phyloP scores from a whole-genome alignment of 31 red algal genomes.

The Asparagopsis taxiformis region DNA sequence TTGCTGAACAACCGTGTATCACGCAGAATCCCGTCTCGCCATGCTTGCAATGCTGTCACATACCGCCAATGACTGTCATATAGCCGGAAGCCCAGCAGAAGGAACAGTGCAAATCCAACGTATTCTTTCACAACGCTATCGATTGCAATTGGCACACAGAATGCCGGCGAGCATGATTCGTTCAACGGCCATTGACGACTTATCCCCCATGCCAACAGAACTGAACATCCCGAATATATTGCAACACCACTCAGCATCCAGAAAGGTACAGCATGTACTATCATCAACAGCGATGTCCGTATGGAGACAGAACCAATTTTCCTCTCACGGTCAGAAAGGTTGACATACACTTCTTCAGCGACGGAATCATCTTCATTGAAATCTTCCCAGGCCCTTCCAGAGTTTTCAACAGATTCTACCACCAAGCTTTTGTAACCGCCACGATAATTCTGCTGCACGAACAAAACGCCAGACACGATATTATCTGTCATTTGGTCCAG shows the following conservation, averaged over 20 bases:
- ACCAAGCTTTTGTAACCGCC: too few relatives aligned
- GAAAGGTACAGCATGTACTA: too few relatives aligned
- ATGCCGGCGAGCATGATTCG: too few relatives aligned
- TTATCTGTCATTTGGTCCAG: too few relatives aligned
- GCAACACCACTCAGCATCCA: too few relatives aligned
- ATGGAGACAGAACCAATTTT: too few relatives aligned
- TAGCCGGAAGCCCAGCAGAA: too few relatives aligned
- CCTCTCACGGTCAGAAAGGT: too few relatives aligned
- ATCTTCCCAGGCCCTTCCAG: not conserved
- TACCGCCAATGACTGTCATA: too few relatives aligned
- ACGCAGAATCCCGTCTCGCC: too few relatives aligned
- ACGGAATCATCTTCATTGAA: not conserved
- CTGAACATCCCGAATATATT: not conserved
- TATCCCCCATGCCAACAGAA: not conserved
- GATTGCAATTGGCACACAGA: too few relatives aligned
- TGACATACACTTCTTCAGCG: not conserved
- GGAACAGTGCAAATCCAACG: slow-evolving; percentile 20
- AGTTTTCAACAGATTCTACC: not conserved
- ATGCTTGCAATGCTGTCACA: slow-evolving; percentile 1
- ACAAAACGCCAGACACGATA: not conserved
- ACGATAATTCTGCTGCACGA: not conserved
- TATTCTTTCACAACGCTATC: slow-evolving; percentile 9
- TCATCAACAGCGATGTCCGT: too few relatives aligned
- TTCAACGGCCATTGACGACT: not conserved
- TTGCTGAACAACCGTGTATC: not conserved